phyloP scores from a whole-genome alignment of 371 early-diverging fungal species.

The Amoeboradix gromovi region DNA sequence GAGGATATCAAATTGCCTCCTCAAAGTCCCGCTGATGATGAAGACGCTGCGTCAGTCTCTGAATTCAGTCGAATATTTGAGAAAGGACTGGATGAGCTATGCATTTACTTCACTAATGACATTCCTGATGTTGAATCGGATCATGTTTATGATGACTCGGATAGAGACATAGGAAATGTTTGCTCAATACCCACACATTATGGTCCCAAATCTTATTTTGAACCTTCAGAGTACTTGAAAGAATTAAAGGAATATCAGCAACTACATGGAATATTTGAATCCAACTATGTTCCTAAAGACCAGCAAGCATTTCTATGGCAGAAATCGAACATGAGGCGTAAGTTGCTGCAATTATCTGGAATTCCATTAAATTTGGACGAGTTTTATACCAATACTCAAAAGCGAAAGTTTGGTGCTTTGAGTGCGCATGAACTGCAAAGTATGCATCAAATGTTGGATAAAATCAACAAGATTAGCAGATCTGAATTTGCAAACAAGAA shows the following conservation, averaged over 20 bases:
- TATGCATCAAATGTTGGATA: neutral
- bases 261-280: neutral
- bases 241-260: neutral
- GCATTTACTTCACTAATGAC: neutral
- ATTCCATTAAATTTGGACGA: neutral
- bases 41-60: neutral
- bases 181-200: neutral
- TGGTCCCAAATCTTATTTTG: neutral
- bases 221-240: neutral
- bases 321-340: neutral
- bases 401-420: neutral
- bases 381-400: neutral
- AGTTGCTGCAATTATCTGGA: neutral
- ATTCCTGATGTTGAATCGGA: neutral
- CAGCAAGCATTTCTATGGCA: neutral
- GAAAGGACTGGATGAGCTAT: neutral
- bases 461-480: neutral
- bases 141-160: neutral
- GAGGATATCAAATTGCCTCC: neutral
- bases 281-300: neutral
- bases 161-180: neutral
- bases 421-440: neutral
- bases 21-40: neutral
- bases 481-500: neutral
- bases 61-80: neutral